Conservation (phyloP, 2,329 filamentous ascomycete genomes). For the Fusarium keratoplasticum region DNA sequence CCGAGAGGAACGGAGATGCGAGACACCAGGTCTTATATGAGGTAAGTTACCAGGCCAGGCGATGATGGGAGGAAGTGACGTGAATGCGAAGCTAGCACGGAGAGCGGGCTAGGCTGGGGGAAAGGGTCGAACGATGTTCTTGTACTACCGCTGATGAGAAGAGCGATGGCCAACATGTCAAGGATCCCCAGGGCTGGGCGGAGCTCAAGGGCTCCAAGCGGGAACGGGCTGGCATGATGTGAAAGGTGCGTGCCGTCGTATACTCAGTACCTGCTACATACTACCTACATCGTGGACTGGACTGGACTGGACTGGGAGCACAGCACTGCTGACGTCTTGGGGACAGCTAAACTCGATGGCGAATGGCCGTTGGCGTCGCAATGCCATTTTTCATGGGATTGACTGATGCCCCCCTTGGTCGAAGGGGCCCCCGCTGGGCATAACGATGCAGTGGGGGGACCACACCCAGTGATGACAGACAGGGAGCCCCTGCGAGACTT, state of each 20-base stretch:
- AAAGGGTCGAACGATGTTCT: constrained; percentile 46
- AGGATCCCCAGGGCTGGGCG: constrained; percentile 42
- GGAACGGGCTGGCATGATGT: constrained; percentile 45
- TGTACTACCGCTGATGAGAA: constrained; percentile 41
- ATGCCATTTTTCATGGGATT: constrained; percentile 45
- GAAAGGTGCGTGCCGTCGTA: constrained; percentile 41
- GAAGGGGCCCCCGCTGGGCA: constrained; percentile 24
- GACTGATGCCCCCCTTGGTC: constrained; percentile 40
- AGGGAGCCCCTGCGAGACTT: constrained; percentile 42
- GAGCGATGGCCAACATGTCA: constrained; percentile 42
- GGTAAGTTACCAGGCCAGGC: constrained; percentile 19
- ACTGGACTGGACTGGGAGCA: constrained; percentile 9
- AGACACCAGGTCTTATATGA: constrained; percentile 42
- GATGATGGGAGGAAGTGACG: constrained; percentile 36
- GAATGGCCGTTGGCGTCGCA: constrained; percentile 46
- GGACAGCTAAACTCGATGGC: constrained; percentile 41
- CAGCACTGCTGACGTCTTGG: constrained; percentile 41
- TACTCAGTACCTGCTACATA: constrained; percentile 24
- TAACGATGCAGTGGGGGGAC: constrained; percentile 42
- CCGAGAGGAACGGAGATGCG: constrained; percentile 21
- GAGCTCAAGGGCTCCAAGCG: constrained; percentile 40
- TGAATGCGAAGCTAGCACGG: constrained; percentile 38
- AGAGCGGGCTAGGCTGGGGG: constrained; percentile 36
- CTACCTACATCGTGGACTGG: constrained; percentile 14
- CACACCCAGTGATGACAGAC: constrained; percentile 42